These are phyloP conservation scores for Naganishia sp. DNA, from an alignment of 1,284 basidiomycete species.

Conservation along the genomic window DNA sequence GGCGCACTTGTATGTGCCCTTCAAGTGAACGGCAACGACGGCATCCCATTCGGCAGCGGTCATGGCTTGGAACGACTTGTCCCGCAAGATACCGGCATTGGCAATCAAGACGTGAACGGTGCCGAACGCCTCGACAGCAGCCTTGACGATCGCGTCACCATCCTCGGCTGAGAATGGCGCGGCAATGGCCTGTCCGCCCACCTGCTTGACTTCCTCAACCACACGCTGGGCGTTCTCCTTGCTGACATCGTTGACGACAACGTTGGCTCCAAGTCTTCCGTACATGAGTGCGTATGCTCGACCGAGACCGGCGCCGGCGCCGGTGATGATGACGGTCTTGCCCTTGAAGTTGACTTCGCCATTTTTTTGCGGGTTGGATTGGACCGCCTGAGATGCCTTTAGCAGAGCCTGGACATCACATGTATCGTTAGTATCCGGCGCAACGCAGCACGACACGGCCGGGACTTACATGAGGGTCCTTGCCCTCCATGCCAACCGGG, in stretches of 20 bases:
- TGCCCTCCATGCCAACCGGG: slow-evolving; percentile 69
- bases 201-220: slow-evolving; percentile 81
- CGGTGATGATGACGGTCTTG: slow-evolving; percentile 92
- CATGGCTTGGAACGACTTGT: slow-evolving; percentile 88
- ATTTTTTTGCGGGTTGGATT: slow-evolving; percentile 71
- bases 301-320: slow-evolving; percentile 89
- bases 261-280: slow-evolving; percentile 86
- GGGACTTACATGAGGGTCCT: slow-evolving; percentile 63
- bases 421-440: neutral
- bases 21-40: slow-evolving; percentile 82
- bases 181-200: slow-evolving; percentile 83
- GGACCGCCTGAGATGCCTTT: slow-evolving; percentile 65
- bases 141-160: slow-evolving; percentile 85
- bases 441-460: neutral
- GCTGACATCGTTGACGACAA: slow-evolving; percentile 94
- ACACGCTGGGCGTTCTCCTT: slow-evolving; percentile 81
- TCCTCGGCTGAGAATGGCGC: slow-evolving; percentile 83
- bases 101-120: slow-evolving; percentile 85
- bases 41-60: slow-evolving; percentile 92
- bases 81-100: slow-evolving; percentile 91
- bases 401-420: slow-evolving; percentile 52
- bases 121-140: slow-evolving; percentile 84
- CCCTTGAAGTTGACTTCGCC: slow-evolving; percentile 78
- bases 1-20: slow-evolving; percentile 68
- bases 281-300: slow-evolving; percentile 91